Evolutionary conservation across 768 basidiomycete species (phyloP), one percentile per base, ranked within the genome.

Genomic region (Mrakia hoshinonis): DNA sequence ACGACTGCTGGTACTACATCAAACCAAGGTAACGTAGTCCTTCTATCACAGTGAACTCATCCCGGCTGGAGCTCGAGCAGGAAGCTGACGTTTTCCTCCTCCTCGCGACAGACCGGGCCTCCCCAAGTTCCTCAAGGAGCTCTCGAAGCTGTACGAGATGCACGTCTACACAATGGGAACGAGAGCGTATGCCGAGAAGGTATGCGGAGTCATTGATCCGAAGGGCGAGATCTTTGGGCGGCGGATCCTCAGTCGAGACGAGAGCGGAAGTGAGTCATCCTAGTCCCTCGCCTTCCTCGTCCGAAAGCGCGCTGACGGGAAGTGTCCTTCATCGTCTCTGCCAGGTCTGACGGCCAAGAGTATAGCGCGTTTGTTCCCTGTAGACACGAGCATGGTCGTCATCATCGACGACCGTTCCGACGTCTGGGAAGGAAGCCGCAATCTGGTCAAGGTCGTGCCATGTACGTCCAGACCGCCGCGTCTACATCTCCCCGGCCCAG

Each of bases 131-230:
- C 83, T 99, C 66, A 81, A 82, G 73, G 82, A 83, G 55, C 85
- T 89, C 74, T 84, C 89, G 46, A 81, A 82, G 63, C 87, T 89
- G 77, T 99, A 95, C 80, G 94, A 98, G 81, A 92, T 98, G 92
- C 96, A 98, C 79, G 94, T 99, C 60, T 99, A 99, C 80, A 99
- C 95, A 29, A 98, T 98, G 94, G 96, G 96, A 68, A 97, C 95
- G 31, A 87, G 96, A 55, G 89, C 92, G 55, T 99, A 98, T 80
- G 96, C 96, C 47, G 90, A 93, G 79, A 86, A 92, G 79, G 95
- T 98, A 24, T 96, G 93, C 79, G 85, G 88, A 60, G 89, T 91
- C 34, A 91, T 99, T 77, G 96, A 99, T 82, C 91, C 95, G 18
- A 86, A 88, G 64, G 87, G 87, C 5, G 87, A 83, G 79, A 82